These are phyloP conservation scores for Boletus vinaceobasis DNA, from an alignment of 768 basidiomycete species.

Conservation along the genomic window DNA sequence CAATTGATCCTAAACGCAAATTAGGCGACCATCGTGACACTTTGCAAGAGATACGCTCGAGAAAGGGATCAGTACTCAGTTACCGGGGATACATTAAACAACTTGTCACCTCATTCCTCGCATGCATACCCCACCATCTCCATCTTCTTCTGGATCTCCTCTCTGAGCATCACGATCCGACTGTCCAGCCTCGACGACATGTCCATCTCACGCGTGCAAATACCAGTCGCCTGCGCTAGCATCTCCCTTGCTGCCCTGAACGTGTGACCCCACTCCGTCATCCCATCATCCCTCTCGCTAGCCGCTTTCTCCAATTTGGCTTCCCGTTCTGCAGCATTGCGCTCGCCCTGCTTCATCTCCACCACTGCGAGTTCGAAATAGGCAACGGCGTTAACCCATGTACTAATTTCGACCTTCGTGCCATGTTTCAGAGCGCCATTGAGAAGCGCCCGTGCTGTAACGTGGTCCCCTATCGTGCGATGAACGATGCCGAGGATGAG, in stretches of 20 bases:
- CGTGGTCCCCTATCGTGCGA: conserved; percentile 50
- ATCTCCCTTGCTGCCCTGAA: conserved; percentile 47
- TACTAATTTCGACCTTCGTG: conserved; percentile 44
- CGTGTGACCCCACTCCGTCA: conserved; percentile 43
- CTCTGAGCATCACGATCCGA: conserved; percentile 62
- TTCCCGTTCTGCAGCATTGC: conserved; percentile 32
- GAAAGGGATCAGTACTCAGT: background rate
- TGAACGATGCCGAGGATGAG: conserved; percentile 67
- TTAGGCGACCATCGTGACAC: background rate
- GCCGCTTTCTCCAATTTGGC: conserved; percentile 7
- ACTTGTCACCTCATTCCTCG: conserved; percentile 1
- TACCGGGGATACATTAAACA: background rate
- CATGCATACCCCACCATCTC: conserved; percentile 36
- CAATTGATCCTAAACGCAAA: conserved; percentile 10
- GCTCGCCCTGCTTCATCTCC: conserved; percentile 62
- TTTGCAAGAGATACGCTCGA: background rate
- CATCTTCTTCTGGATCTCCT: conserved; percentile 66
- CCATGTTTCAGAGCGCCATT: conserved; percentile 47
- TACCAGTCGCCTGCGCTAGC: conserved; percentile 49
- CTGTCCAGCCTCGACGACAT: conserved; percentile 67
- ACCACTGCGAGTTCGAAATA: conserved; percentile 69
- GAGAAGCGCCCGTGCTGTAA: conserved; percentile 46
- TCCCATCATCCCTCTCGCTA: conserved; percentile 7
- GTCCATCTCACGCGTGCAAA: conserved; percentile 54
- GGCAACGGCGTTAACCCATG: conserved; percentile 67